Conservation (phyloP, 2,329 filamentous ascomycete genomes). For the Colletotrichum melonis region DNA sequence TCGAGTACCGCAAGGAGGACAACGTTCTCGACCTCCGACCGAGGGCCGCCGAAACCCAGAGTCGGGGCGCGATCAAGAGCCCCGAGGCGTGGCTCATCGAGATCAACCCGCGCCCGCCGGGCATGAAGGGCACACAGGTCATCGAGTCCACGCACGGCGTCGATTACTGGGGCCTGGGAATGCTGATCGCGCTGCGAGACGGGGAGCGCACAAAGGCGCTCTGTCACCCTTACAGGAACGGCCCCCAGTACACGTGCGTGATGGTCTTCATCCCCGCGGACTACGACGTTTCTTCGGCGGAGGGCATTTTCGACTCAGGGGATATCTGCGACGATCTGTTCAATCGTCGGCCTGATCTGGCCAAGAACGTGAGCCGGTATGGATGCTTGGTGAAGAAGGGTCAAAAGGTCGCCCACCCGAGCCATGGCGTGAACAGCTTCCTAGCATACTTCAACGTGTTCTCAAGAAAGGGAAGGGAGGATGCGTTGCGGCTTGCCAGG, state of each 20-base stretch:
- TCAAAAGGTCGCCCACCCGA: background rate
- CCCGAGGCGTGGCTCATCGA: conserved; percentile 41
- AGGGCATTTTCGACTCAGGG: background rate
- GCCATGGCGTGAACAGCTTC: background rate
- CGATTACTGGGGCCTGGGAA: conserved; percentile 42
- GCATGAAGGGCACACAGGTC: conserved; percentile 38
- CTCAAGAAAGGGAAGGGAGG: background rate
- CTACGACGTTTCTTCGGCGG: background rate
- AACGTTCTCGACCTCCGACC: conserved; percentile 37
- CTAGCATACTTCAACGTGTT: background rate
- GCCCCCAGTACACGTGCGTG: background rate
- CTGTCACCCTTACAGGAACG: background rate
- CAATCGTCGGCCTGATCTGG: background rate
- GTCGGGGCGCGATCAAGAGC: background rate
- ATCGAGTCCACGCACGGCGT: conserved; percentile 42
- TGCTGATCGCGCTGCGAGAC: conserved; percentile 37
- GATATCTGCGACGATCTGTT: background rate
- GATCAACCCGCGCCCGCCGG: conserved; percentile 44
- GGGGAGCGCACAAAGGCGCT: background rate
- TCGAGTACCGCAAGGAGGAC: conserved; percentile 35
- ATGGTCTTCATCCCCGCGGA: background rate
- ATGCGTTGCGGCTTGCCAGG: background rate
- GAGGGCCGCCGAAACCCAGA: conserved; percentile 2
- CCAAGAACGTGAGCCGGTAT: background rate
- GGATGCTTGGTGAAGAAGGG: background rate